Evolutionary conservation across 1,139 yeast genomes (phyloP), one percentile per base, ranked within the genome.

Genomic region (Yamadazyma taylorii): DNA sequence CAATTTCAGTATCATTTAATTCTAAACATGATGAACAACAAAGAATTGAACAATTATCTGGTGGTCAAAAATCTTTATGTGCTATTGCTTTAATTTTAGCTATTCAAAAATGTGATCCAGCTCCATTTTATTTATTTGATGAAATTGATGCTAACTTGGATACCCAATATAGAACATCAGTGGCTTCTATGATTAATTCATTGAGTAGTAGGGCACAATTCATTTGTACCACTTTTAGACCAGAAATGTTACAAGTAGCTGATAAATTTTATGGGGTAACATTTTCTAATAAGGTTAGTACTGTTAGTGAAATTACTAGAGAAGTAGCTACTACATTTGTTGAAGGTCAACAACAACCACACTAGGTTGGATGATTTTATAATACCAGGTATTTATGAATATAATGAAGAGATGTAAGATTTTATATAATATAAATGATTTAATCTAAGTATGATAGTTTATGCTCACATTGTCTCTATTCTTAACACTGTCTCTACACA

Each of bases 81-180:
- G 97, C 98, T 2, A 80, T 92, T 50, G 90, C 97, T 0, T 73
- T 92, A 36, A 90, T 92, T 46, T 73, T 92, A 43, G 97, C 98
- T 3, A 88, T 92, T 45, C 98, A 92, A 63, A 80, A 77, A 56
- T 87, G 95, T 49, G 97, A 92, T 51, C 97, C 97, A 8, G 97
- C 97, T 2, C 97, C 98, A 34, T 92, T 92, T 59, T 92, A 92
- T 56, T 65, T 92, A 37, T 89, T 92, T 61, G 98, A 92, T 60
- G 98, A 92, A 66, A 85, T 92, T 42, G 98, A 92, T 64, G 97
- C 97, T 7, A 92, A 92, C 49, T 71, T 92, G 43, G 99, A 92
- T 63, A 80, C 95, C 2, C 96, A 88, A 55, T 90, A 90, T 57
- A 77, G 98, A 51, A 78, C 87, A 0, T 81, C 96, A 0, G 96